Evolutionary conservation across 2,329 filamentous ascomycete species (phyloP).

Genomic region (Trichoderma atrobrunneum): DNA sequence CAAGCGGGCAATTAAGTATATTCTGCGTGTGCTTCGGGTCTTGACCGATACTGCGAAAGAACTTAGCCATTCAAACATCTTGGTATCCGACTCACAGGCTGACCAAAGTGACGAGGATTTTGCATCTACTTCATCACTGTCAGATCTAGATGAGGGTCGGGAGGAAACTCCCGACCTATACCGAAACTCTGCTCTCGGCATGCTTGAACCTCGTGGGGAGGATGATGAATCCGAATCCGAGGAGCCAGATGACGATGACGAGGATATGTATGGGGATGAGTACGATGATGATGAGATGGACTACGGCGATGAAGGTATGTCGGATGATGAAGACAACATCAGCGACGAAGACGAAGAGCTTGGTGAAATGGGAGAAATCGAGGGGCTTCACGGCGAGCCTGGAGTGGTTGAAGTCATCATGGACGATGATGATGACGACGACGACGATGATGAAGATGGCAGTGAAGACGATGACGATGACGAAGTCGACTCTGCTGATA

Average conservation of each 20-base stretch:
- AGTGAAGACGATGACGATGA: conserved; percentile 53
- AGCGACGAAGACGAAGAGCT: conserved; percentile 87
- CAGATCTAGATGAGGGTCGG: conserved; percentile 79
- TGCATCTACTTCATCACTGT: conserved; percentile 81
- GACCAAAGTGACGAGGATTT: conserved; percentile 80
- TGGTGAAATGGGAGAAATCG: conserved; percentile 80
- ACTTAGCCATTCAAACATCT: conserved; percentile 76
- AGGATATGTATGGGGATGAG: conserved; percentile 91
- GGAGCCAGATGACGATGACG: conserved; percentile 70
- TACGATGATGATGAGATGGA: conserved; percentile 93
- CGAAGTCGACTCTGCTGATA: conserved; percentile 43
- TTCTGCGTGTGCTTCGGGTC: conserved; percentile 82
- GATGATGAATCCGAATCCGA: conserved; percentile 78
- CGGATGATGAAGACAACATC: conserved; percentile 80
- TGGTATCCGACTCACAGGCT: conserved; percentile 63
- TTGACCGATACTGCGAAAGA: conserved; percentile 84
- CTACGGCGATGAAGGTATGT: conserved; percentile 77
- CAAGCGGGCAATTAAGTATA: conserved; percentile 94
- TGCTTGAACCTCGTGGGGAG: conserved; percentile 81
- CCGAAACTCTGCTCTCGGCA: conserved; percentile 90
- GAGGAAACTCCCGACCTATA: conserved; percentile 97
- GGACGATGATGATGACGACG: conserved; percentile 62
- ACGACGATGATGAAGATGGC: conserved; percentile 62
- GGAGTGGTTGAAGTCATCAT: conserved; percentile 74
- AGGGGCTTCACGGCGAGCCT: conserved; percentile 64